Base-by-base conservation (phyloP, 305 asterid species). In the Fraxinus nigra region DNA sequence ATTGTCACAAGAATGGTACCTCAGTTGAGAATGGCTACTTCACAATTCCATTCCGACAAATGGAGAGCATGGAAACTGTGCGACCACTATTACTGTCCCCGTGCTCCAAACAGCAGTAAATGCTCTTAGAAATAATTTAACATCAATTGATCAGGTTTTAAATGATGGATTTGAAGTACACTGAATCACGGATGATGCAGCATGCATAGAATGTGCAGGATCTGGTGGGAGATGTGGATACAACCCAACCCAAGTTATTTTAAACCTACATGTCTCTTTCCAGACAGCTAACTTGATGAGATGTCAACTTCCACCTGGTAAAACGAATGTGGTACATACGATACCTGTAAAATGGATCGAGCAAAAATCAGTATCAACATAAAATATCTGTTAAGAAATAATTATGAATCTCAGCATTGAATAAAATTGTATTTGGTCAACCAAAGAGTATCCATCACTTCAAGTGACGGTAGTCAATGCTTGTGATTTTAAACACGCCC, bases 31-130 rank as follows among this genome's bases (percentile, higher is more conserved):
- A 26, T 65, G 72, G 34, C n/a, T 65, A 65, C 32, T 24, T 24
- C 18, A 65, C 73, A 65, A 11, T 65, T 63, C 73, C 34, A 65
- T 8, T 26, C 73, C 73, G n/a, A 65, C 7, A 4, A 7, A 65
- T 65, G 73, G 73, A 24, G 8, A 10, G n/a, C 73, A 9, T 26
- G 73, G 72, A 22, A 65, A 65, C 73, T 26, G 73, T 35, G 5
- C 34, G 2, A 63, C 72, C 72, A 63, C 18, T 63, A 26, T 63
- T 11, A 63, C 72, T 9, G 72, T 63, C 33, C 72, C 34, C 7
- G 34, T 63, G 34, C 75, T 69, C 75, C 75, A 69, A 28, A 69
- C 75, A 69, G 75, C 75, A 69, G 75, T 30, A 69, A 69, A 69
- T 69, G 74, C 74, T 10, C 74, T 67, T 67, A 67, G 38, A 28